These are phyloP conservation scores for Simmondsia chinensis DNA, from an alignment of 148 eudicot species.

Conservation along the genomic window DNA sequence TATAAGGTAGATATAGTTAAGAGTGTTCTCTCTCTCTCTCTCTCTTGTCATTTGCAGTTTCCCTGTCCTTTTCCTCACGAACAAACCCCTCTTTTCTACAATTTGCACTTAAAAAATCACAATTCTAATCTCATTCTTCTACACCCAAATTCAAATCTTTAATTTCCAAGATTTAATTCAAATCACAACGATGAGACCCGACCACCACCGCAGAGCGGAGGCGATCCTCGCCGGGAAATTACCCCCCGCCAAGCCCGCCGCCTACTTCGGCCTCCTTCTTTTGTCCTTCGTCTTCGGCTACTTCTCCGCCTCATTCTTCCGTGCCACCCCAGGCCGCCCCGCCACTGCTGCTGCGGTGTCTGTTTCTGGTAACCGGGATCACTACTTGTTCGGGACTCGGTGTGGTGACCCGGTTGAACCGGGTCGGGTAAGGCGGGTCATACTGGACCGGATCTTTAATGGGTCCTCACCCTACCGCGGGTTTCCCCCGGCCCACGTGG, in stretches of 20 bases:
- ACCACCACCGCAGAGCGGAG: constrained; percentile 6
- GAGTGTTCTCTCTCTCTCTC: too few species aligned
- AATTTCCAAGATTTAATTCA: too few species aligned
- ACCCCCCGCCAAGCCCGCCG: constrained; percentile 8
- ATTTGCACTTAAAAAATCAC: too few species aligned
- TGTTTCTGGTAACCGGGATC: constrained; percentile 10
- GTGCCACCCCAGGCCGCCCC: background rate
- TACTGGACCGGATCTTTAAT: constrained; percentile 36
- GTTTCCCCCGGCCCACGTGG: constrained; percentile 49
- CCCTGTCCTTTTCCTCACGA: too few species aligned
- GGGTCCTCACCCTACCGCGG: constrained; percentile 46
- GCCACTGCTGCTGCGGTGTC: background rate
- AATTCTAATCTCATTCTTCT: too few species aligned
- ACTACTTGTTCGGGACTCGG: constrained; percentile 24
- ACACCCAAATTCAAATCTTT: too few species aligned
- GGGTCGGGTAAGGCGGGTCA: constrained; percentile 21
- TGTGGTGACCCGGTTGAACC: constrained; percentile 28
- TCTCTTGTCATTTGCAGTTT: too few species aligned
- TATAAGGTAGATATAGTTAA: too few species aligned
- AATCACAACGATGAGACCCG: too few species aligned
- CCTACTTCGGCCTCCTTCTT: constrained; percentile 17
- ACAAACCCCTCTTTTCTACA: too few species aligned
- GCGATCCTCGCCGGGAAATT: background rate
- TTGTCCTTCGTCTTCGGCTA: constrained; percentile 35
- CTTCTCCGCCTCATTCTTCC: constrained; percentile 13